Evolutionary conservation across 306 rosid species (phyloP).

Genomic region (Ormosia semicastrata): DNA sequence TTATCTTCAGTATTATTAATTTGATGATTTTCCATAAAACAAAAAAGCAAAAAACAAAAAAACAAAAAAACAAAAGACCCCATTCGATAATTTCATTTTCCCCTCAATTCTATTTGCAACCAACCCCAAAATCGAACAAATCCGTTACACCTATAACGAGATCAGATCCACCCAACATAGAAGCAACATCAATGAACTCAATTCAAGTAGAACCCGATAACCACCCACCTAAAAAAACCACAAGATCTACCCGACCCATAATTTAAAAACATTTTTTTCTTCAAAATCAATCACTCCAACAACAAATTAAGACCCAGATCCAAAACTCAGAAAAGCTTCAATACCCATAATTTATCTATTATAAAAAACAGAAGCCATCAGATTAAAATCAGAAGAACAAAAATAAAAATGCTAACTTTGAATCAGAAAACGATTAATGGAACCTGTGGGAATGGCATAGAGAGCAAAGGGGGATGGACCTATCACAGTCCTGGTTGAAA

Average conservation of each 20-base stretch:
- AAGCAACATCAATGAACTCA: neutral
- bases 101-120: slow-evolving; percentile 10
- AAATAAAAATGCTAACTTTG: neutral
- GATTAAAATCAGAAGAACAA: neutral
- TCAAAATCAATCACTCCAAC: neutral
- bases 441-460: slow-evolving; percentile 49
- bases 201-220: neutral
- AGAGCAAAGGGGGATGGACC: slow-evolving; percentile 20
- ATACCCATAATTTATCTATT: neutral
- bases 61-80: no score
- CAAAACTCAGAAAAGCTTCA: neutral
- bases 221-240: neutral
- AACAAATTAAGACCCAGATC: slow-evolving; percentile 18
- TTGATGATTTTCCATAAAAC: neutral
- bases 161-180: slow-evolving; percentile 17
- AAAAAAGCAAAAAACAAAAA: neutral
- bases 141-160: neutral
- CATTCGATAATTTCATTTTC: neutral
- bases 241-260: slow-evolving; percentile 7
- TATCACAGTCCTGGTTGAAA: neutral
- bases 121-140: slow-evolving; percentile 9
- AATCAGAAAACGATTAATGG: slow-evolving; percentile 4
- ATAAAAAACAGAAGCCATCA: neutral
- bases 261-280: neutral
- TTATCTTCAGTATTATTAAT: neutral